Evolutionary conservation across 331 rosid species (phyloP).

Genomic region (Quercus tomentella): DNA sequence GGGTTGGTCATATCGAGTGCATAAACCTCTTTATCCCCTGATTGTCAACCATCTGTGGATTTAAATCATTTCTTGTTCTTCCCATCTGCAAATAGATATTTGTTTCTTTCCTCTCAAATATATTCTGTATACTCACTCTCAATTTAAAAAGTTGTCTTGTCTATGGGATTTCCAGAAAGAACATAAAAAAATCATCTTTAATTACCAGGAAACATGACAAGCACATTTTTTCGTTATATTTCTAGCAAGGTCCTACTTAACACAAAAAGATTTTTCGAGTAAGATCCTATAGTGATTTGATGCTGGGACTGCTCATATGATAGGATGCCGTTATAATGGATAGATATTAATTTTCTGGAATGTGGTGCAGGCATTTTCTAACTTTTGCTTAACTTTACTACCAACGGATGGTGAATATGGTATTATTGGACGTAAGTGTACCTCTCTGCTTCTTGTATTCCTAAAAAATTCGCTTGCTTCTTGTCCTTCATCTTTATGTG

Average conservation of each 20-base stretch:
- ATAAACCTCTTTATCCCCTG: background rate
- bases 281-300: background rate
- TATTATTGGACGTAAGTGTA: constrained; percentile 65
- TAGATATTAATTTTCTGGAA: constrained; percentile 13
- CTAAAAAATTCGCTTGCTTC: background rate
- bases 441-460: background rate
- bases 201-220: background rate
- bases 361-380: constrained; percentile 39
- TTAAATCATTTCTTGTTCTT: background rate
- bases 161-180: background rate
- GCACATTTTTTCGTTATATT: background rate
- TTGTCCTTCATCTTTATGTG: background rate
- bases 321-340: constrained; percentile 4
- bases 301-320: background rate
- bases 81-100: background rate
- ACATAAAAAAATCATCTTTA: background rate
- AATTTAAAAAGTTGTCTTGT: background rate
- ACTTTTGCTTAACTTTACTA: constrained; percentile 40
- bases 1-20: background rate
- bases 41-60: background rate
- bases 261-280: background rate
- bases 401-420: constrained; percentile 19
- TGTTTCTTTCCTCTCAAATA: background rate
- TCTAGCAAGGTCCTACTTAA: background rate
- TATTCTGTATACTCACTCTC: background rate